Evolutionary conservation across 805 yeast genomes (phyloP).

Genomic region (Lipomyces spencermartinsiae): DNA sequence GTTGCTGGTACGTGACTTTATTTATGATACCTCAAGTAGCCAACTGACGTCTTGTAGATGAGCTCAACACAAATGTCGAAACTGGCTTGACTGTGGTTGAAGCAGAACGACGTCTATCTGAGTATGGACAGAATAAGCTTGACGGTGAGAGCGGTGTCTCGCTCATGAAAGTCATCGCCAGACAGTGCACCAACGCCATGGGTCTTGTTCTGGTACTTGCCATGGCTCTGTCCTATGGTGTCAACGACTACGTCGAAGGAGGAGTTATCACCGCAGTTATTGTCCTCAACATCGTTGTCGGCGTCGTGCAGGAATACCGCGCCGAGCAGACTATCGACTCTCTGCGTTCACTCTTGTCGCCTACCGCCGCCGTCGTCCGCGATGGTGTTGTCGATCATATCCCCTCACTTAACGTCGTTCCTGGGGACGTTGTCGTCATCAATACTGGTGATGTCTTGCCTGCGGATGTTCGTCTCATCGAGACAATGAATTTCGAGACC

Average conservation of each 20-base stretch:
- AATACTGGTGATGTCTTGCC: conserved; percentile 78
- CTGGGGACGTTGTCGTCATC: conserved; percentile 71
- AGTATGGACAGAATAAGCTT: conserved; percentile 64
- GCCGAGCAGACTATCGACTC: conserved; percentile 85
- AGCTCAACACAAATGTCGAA: conserved; percentile 52
- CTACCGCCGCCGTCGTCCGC: conserved; percentile 71
- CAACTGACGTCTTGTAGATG: conserved; percentile 9
- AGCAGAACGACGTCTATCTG: conserved; percentile 44
- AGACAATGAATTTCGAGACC: conserved; percentile 68
- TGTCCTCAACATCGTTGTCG: conserved; percentile 66
- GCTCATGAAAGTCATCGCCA: conserved; percentile 60
- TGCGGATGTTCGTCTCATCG: conserved; percentile 69
- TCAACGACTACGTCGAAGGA: conserved; percentile 80
- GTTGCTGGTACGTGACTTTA: conserved; percentile 24
- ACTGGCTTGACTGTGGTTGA: conserved; percentile 55
- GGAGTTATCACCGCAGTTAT: conserved; percentile 79
- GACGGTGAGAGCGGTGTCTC: conserved; percentile 67
- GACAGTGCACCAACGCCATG: conserved; percentile 80
- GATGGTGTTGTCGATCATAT: conserved; percentile 63
- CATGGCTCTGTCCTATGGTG: conserved; percentile 66
- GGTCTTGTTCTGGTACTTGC: conserved; percentile 56
- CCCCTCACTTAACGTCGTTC: conserved; percentile 69
- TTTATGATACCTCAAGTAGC: not conserved
- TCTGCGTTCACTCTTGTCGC: conserved; percentile 67
- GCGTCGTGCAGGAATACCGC: conserved; percentile 70